These are phyloP conservation scores for Artemisia argyi DNA, from an alignment of 129 eudicot species.

Conservation along the genomic window DNA sequence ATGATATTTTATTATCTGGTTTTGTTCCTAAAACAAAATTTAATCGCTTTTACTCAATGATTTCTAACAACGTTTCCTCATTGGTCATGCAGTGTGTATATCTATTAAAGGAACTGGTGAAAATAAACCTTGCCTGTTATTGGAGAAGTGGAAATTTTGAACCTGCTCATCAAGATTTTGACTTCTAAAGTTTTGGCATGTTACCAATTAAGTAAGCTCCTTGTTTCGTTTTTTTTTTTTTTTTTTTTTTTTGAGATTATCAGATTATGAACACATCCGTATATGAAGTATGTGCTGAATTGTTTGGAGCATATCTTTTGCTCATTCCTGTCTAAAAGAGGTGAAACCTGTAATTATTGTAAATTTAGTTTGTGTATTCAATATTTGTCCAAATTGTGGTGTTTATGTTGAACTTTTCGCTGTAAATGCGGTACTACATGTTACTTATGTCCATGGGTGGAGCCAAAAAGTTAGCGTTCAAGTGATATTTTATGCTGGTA, in stretches of 20 bases:
- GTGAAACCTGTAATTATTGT: slow-evolving; percentile 20
- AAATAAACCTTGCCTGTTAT: slow-evolving; percentile 29
- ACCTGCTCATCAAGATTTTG: slow-evolving; percentile 23
- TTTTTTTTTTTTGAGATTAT: too few relatives aligned
- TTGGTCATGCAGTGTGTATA: slow-evolving; percentile 32
- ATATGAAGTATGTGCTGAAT: background rate
- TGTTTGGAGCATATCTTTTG: background rate
- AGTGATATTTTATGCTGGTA: too few relatives aligned
- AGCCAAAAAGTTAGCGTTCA: too few relatives aligned
- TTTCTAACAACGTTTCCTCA: background rate
- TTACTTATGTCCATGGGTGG: too few relatives aligned
- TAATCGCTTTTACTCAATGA: background rate
- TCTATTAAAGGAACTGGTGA: slow-evolving; percentile 7
- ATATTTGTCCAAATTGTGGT: too few relatives aligned
- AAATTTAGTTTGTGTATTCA: too few relatives aligned
- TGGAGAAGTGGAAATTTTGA: slow-evolving; percentile 26
- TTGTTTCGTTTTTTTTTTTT: slow-evolving; percentile 11
- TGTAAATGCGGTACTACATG: too few relatives aligned
- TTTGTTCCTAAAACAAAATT: background rate
- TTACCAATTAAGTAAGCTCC: slow-evolving; percentile 11
- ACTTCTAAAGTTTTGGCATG: slow-evolving; percentile 29
- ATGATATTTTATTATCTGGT: background rate
- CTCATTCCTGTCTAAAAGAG: background rate
- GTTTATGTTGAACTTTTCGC: too few relatives aligned
- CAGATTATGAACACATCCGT: slow-evolving; percentile 13